Percentiles rank a stretch among this genome's conserved stretches.
Conservation (phyloP, 352 stramenopile genomes). For the Phytophthora syringae region DNA sequence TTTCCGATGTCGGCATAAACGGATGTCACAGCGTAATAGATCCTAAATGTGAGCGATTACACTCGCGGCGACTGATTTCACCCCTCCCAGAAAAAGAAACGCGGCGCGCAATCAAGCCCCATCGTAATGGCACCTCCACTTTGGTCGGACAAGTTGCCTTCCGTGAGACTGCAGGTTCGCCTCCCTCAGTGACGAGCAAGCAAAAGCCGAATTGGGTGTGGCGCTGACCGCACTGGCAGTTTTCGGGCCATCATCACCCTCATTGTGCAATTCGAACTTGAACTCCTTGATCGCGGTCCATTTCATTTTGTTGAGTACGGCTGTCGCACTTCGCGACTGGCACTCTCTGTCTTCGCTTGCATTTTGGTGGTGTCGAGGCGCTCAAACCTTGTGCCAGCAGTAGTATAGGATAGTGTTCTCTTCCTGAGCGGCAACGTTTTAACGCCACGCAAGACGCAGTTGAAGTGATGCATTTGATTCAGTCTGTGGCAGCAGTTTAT, state of each 20-base stretch:
- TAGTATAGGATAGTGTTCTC: no score
- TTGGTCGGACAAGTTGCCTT: slow-evolving; percentile 16
- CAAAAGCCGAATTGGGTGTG: slow-evolving; percentile 10
- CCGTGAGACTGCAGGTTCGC: slow-evolving; percentile 7
- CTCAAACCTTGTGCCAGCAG: slow-evolving; percentile 5
- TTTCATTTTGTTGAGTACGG: slow-evolving; percentile 16
- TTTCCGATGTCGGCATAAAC: background rate
- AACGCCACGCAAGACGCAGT: no score
- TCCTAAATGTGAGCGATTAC: background rate
- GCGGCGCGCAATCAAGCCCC: background rate
- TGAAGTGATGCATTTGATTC: slow-evolving; percentile 7
- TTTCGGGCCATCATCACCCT: slow-evolving; percentile 7
- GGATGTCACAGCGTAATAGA: background rate
- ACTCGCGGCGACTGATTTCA: background rate
- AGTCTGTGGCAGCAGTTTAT: slow-evolving; percentile 8
- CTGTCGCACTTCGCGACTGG: slow-evolving; percentile 16
- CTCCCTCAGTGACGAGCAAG: slow-evolving; percentile 1
- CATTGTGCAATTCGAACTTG: slow-evolving; percentile 25
- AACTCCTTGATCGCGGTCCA: slow-evolving; percentile 6
- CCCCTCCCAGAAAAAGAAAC: no score
- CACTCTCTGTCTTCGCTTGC: slow-evolving; percentile 5
- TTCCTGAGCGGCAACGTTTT: no score
- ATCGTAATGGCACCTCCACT: background rate
- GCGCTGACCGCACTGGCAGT: slow-evolving; percentile 8
- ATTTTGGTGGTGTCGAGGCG: slow-evolving; percentile 12